Evolutionary conservation across 768 basidiomycete genomes (phyloP).

Genomic region (Podaxis sp.): DNA sequence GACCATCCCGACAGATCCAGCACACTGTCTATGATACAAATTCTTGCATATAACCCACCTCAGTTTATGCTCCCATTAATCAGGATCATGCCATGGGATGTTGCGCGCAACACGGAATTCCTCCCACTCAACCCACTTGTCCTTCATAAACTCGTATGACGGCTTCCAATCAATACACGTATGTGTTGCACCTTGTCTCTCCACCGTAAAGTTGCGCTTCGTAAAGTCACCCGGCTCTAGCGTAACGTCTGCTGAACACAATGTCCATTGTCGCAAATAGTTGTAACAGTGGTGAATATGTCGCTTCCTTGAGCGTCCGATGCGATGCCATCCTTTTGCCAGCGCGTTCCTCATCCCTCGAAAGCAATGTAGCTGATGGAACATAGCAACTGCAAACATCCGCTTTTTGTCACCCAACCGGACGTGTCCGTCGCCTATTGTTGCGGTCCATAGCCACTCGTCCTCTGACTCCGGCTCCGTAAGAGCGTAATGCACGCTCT

Average conservation of each 20-base stretch:
- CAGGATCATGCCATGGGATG: conserved; percentile 27
- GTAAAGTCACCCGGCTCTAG: conserved; percentile 45
- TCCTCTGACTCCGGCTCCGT: conserved; percentile 25
- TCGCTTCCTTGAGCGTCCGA: conserved; percentile 20
- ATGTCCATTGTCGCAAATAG: conserved; percentile 43
- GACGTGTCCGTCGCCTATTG: conserved; percentile 27
- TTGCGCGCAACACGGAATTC: conserved; percentile 24
- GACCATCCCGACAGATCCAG: neutral
- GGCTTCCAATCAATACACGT: conserved; percentile 42
- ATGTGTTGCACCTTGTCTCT: conserved; percentile 38
- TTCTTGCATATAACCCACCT: neutral
- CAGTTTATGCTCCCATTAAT: conserved; percentile 1
- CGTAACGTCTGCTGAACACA: conserved; percentile 49
- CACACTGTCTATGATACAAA: neutral
- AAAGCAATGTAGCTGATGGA: conserved; percentile 51
- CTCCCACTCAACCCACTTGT: conserved; percentile 37
- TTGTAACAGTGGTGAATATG: conserved; percentile 47
- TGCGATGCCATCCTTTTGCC: conserved; percentile 24
- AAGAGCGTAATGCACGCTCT: conserved; percentile 29
- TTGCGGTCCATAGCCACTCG: conserved; percentile 32
- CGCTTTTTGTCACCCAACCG: conserved; percentile 28
- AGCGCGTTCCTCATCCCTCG: conserved; percentile 29
- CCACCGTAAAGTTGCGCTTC: conserved; percentile 31
- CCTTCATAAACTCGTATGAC: conserved; percentile 32
- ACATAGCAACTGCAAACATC: conserved; percentile 37